Evolutionary conservation across 1,284 basidiomycete species (phyloP), one percentile per base, ranked within the genome.

Genomic region (Naganishia sp.): DNA sequence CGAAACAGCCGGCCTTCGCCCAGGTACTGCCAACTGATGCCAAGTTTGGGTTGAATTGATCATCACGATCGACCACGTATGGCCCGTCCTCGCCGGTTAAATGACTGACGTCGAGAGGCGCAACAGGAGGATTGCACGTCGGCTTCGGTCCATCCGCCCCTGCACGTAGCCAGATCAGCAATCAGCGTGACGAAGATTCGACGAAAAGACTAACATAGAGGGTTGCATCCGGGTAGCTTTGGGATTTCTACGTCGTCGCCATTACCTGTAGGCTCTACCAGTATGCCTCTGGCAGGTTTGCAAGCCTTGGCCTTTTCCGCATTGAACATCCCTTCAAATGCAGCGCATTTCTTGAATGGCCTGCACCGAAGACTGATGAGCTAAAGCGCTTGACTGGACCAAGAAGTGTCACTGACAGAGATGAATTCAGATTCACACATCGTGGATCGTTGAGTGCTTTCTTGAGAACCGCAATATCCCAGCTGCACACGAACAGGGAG

Each of bases 211-310:
- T 50, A 18, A 62, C 76, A 77, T 11, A 70, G 46, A 1, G 69
- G 70, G 66, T 77, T 76, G 64, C 76, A 77, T 5, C 76, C 76
- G 3, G 76, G 74, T 1, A 77, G 68, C 13, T 51, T 10, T 13
- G 43, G 42, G 63, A 75, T 66, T 2, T 71, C 65, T 13, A 70
- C 64, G 15, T 67, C 50, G 52, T 76, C 72, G 11, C 31, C 41
- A 54, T 72, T 70, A n/a, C 69, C 72, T 13, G 28, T 51, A 0
- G 71, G 56, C 62, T 77, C 75, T 42, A 47, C 45, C 31, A 76
- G 68, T 2, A 64, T 39, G 15, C 76, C 75, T 15, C 46, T 58
- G 11, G 68, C 69, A 39, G 73, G 72, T 18, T 56, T 70, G 63
- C 76, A 78, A 0, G 42, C 61, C 49, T 53, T 46, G 23, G 68